These are phyloP conservation scores for Russula ochroleuca DNA, from an alignment of 768 basidiomycete species.

Conservation along the genomic window DNA sequence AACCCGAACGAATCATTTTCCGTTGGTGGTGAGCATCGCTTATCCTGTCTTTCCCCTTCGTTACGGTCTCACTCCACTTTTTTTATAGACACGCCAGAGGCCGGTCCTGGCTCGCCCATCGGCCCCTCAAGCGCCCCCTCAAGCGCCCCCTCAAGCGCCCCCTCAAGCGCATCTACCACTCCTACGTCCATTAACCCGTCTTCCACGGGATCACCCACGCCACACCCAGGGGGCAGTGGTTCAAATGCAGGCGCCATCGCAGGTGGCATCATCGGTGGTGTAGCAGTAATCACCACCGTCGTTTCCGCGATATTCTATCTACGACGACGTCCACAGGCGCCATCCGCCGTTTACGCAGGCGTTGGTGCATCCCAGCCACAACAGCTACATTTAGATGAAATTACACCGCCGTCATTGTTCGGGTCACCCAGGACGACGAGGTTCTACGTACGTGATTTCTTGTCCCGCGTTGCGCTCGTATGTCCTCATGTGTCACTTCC, in stretches of 20 bases:
- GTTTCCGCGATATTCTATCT: neutral
- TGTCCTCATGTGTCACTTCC: neutral
- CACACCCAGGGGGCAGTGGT: neutral
- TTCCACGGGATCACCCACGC: neutral
- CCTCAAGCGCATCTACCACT: neutral
- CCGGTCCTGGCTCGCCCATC: neutral
- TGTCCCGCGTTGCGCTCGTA: neutral
- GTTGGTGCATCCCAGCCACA: neutral
- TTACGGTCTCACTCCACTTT: neutral
- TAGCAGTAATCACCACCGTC: neutral
- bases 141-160: neutral
- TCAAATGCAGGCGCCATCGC: neutral
- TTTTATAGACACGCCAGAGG: neutral
- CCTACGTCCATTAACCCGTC: too few relatives aligned
- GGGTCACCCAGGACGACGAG: too few relatives aligned
- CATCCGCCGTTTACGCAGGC: neutral
- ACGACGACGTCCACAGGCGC: too few relatives aligned
- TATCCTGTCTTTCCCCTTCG: too few relatives aligned
- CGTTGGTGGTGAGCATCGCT: neutral
- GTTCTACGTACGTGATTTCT: neutral
- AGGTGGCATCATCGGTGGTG: neutral
- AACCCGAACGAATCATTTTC: neutral
- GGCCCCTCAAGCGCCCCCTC: neutral
- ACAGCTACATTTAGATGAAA: neutral
- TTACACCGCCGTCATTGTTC: neutral